A percentile compares a stretch with the other conserved stretches of the same genome.
These are phyloP conservation scores for Globisporangium rhizosaccharum DNA, from an alignment of 352 stramenopile species.

Conservation along the genomic window DNA sequence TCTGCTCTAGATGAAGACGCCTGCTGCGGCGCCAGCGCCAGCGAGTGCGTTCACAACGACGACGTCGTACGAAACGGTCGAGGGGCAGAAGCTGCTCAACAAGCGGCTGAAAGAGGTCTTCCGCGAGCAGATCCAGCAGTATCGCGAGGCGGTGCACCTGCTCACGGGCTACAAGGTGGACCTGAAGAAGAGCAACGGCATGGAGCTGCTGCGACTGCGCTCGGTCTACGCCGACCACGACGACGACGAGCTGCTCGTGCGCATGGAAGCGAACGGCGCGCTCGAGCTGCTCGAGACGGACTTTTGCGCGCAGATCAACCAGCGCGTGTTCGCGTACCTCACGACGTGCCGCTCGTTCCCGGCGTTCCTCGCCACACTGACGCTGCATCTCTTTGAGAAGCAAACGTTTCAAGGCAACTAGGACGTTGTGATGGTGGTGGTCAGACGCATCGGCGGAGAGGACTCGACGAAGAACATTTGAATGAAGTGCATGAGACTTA, in stretches of 20 bases:
- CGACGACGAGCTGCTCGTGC: conserved; percentile 80
- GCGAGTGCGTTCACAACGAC: conserved; percentile 56
- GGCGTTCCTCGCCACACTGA: conserved; percentile 86
- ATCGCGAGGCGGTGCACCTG: conserved; percentile 85
- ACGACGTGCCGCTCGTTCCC: conserved; percentile 85
- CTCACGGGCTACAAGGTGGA: conserved; percentile 88
- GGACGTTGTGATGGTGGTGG: neutral
- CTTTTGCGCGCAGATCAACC: conserved; percentile 64
- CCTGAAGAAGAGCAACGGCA: conserved; percentile 72
- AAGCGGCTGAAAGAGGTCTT: conserved; percentile 87
- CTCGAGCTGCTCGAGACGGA: conserved; percentile 83
- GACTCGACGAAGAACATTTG: no score
- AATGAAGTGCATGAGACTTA: no score
- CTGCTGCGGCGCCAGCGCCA: neutral
- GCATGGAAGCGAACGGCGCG: conserved; percentile 66
- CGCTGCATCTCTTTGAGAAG: conserved; percentile 87
- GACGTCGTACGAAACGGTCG: conserved; percentile 81
- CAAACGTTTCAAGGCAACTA: conserved; percentile 83
- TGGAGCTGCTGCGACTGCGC: conserved; percentile 68
- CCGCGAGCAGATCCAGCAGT: conserved; percentile 85
- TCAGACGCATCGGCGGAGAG: neutral
- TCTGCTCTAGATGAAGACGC: conserved; percentile 2
- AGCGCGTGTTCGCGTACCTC: conserved; percentile 60
- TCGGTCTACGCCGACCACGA: conserved; percentile 84
- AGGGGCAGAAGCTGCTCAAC: conserved; percentile 84